phyloP scores from a whole-genome alignment of 371 early-diverging fungal species.

The Mucor velutinosus region DNA sequence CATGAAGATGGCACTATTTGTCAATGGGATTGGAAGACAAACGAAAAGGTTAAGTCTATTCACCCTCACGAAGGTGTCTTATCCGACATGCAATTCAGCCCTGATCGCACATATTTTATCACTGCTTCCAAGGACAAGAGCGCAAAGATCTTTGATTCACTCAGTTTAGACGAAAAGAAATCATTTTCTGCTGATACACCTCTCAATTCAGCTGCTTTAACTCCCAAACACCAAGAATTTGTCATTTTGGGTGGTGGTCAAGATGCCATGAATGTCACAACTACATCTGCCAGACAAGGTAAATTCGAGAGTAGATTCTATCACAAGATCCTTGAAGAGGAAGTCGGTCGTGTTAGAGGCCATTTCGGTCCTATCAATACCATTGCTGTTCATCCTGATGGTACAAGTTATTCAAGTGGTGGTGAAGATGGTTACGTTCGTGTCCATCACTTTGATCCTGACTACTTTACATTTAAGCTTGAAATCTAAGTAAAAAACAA shows the following conservation, averaged over 20 bases:
- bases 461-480: conserved; percentile 93
- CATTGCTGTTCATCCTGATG: conserved; percentile 95
- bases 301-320: conserved; percentile 99
- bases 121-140: conserved; percentile 97
- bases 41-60: conserved; percentile 63
- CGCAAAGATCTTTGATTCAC: conserved; percentile 89
- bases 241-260: conserved; percentile 84
- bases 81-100: conserved; percentile 93
- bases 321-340: conserved; percentile 96
- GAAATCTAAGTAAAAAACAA: conserved; percentile 33
- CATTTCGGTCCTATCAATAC: conserved; percentile 99
- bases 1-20: conserved; percentile 92
- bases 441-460: conserved; percentile 94
- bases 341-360: conserved; percentile 97
- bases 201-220: conserved; percentile 95
- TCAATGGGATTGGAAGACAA: conserved; percentile 86
- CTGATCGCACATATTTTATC: conserved; percentile 95
- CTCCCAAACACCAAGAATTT: conserved; percentile 83
- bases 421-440: conserved; percentile 99
- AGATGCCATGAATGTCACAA: conserved; percentile 93
- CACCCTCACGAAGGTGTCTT: conserved; percentile 78
- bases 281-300: conserved; percentile 92
- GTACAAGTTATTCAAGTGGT: conserved; percentile 94
- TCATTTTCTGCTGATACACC: conserved; percentile 91
- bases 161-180: conserved; percentile 84